Evolutionary conservation across 2,329 filamentous ascomycete species (phyloP).

Genomic region (Myriangium duriaei): DNA sequence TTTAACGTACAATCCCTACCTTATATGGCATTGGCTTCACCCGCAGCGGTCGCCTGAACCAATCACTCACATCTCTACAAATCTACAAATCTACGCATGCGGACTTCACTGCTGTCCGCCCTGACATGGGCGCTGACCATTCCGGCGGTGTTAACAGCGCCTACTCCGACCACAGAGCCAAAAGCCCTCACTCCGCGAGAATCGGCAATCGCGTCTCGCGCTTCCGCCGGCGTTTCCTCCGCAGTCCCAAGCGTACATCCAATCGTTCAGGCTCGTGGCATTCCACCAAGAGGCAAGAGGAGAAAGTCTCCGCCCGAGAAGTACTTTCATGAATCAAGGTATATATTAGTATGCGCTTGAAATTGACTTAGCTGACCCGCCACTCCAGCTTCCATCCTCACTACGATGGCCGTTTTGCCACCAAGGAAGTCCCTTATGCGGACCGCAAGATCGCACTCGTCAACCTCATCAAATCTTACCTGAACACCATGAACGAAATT

Average conservation of each 20-base stretch:
- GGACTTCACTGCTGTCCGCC: background rate
- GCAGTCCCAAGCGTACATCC: background rate
- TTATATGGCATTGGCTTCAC: background rate
- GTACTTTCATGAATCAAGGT: constrained; percentile 40
- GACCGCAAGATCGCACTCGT: constrained; percentile 37
- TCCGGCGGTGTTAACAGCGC: background rate
- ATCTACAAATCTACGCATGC: background rate
- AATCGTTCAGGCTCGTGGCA: background rate
- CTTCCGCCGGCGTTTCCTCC: background rate
- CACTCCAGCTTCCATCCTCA: constrained; percentile 38
- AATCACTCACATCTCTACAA: no score
- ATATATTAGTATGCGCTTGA: constrained; percentile 14
- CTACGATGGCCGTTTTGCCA: constrained; percentile 46
- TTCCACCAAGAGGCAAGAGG: background rate
- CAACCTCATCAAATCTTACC: constrained; percentile 42
- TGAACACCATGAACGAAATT: constrained; percentile 43
- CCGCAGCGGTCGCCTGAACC: background rate
- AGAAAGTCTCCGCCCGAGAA: constrained; percentile 27
- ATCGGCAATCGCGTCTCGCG: no score
- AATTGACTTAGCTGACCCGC: background rate
- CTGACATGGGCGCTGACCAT: background rate
- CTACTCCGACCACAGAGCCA: background rate
- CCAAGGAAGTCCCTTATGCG: constrained; percentile 32
- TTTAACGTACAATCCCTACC: no score
- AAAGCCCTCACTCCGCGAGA: no score